These are phyloP conservation scores for Rhodotorula sp. DNA, from an alignment of 1,284 basidiomycete genomes.

Conservation along the genomic window DNA sequence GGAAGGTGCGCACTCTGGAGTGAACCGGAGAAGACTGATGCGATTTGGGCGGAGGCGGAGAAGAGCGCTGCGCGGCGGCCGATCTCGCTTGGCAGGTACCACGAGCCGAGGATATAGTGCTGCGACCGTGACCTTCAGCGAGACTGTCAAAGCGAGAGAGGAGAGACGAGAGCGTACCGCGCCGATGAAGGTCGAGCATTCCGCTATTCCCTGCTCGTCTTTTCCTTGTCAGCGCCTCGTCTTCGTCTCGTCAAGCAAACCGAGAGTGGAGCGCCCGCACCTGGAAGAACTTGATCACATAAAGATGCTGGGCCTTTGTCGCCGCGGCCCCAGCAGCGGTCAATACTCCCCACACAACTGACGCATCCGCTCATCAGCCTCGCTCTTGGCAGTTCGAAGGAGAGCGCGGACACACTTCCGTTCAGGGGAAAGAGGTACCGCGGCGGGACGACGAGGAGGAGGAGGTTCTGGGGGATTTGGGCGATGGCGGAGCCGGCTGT, in stretches of 20 bases:
- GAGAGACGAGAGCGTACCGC: slow-evolving; percentile 46
- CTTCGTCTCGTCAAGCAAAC: too few species aligned
- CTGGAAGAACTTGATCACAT: slow-evolving; percentile 69
- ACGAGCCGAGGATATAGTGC: slow-evolving; percentile 17
- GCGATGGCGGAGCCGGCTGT: slow-evolving; percentile 46
- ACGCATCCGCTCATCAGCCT: background rate
- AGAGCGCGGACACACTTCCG: background rate
- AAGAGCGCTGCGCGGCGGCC: slow-evolving; percentile 71
- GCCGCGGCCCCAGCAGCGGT: slow-evolving; percentile 33
- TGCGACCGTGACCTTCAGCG: background rate
- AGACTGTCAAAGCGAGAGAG: background rate
- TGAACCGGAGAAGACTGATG: slow-evolving; percentile 61
- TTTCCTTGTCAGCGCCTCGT: too few species aligned
- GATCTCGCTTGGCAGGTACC: slow-evolving; percentile 54
- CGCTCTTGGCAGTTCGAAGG: too few species aligned
- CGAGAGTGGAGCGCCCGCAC: background rate
- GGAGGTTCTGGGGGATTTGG: slow-evolving; percentile 44
- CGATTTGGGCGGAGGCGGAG: slow-evolving; percentile 63
- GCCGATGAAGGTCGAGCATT: slow-evolving; percentile 70
- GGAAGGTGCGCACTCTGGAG: slow-evolving; percentile 52
- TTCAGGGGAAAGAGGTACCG: slow-evolving; percentile 30
- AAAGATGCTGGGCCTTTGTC: slow-evolving; percentile 54
- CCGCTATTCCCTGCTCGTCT: slow-evolving; percentile 56
- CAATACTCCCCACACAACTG: slow-evolving; percentile 26
- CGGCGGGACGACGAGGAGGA: slow-evolving; percentile 44